phyloP scores from a whole-genome alignment of 305 asterid genomes.

The Fraxinus albicans region DNA sequence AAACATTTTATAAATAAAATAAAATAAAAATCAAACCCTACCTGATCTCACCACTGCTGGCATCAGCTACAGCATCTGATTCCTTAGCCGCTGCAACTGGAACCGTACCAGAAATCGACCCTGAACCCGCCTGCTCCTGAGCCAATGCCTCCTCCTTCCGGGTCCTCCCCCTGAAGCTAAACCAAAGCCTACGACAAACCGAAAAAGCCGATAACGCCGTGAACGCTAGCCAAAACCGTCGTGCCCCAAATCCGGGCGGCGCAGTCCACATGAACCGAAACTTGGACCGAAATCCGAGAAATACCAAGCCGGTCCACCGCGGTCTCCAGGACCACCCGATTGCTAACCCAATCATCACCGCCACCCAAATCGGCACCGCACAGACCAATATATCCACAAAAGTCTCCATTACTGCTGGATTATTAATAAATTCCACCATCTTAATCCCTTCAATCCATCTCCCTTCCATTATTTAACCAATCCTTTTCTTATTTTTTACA shows the following conservation, averaged over 20 bases:
- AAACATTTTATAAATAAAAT: neutral
- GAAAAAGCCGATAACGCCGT: conserved; percentile 94
- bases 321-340: conserved; percentile 99
- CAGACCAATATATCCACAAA: conserved; percentile 89
- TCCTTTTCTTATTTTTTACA: conserved; percentile 7
- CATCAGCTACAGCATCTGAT: conserved; percentile 30
- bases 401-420: conserved; percentile 67
- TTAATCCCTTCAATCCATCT: conserved; percentile 39
- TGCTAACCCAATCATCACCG: conserved; percentile 83
- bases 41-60: conserved; percentile 40
- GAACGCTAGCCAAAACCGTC: conserved; percentile 81
- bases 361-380: conserved; percentile 93
- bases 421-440: conserved; percentile 49
- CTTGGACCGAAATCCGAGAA: conserved; percentile 80
- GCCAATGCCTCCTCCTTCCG: conserved; percentile 42
- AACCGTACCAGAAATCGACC: conserved; percentile 20
- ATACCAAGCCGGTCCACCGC: conserved; percentile 79
- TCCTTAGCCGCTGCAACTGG: conserved; percentile 12
- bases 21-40: conserved; percentile 2
- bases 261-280: conserved; percentile 77
- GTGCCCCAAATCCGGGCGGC: conserved; percentile 91
- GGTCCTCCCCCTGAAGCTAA: conserved; percentile 48
- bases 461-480: conserved; percentile 51
- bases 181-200: conserved; percentile 72
- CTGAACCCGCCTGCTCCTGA: conserved; percentile 22